Evolutionary conservation across 2,329 filamentous ascomycete species (phyloP).

Genomic region (Shiraia bambusicola): DNA sequence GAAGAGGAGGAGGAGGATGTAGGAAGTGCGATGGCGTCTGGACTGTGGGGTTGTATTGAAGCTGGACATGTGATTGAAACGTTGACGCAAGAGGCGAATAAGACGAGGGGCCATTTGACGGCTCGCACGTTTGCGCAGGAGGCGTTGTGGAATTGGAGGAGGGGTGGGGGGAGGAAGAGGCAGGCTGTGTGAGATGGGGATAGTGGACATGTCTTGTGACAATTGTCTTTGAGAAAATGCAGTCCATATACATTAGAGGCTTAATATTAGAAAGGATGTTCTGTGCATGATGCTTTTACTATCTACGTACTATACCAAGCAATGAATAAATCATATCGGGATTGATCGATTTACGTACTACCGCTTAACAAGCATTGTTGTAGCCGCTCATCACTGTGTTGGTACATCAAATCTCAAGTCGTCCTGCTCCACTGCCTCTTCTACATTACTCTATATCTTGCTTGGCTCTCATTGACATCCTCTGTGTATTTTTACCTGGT

Average conservation of each 20-base stretch:
- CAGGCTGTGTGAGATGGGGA: constrained; percentile 45
- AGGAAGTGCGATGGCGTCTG: constrained; percentile 59
- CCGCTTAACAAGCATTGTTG: no score
- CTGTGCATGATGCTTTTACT: no score
- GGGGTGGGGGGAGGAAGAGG: constrained; percentile 66
- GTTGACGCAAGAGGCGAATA: constrained; percentile 71
- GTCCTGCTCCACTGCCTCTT: no score
- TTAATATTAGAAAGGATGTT: no score
- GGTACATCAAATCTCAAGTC: no score
- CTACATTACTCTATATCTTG: no score
- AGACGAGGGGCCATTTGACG: constrained; percentile 71
- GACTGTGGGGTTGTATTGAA: constrained; percentile 79
- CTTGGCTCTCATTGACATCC: background rate
- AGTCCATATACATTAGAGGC: background rate
- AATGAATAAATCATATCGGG: no score
- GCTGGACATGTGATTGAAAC: constrained; percentile 75
- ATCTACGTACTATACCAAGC: background rate
- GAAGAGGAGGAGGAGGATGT: constrained; percentile 42
- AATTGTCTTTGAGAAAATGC: no score
- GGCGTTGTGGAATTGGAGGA: constrained; percentile 83
- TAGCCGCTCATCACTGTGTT: no score
- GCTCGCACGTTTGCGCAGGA: constrained; percentile 84
- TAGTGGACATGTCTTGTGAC: background rate
- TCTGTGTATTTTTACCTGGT: background rate
- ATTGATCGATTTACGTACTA: no score